Percentiles rank a stretch among this genome's conserved stretches.
These are phyloP conservation scores for Aspergillus costaricaensis DNA, from an alignment of 2,329 filamentous ascomycete species.

Conservation along the genomic window DNA sequence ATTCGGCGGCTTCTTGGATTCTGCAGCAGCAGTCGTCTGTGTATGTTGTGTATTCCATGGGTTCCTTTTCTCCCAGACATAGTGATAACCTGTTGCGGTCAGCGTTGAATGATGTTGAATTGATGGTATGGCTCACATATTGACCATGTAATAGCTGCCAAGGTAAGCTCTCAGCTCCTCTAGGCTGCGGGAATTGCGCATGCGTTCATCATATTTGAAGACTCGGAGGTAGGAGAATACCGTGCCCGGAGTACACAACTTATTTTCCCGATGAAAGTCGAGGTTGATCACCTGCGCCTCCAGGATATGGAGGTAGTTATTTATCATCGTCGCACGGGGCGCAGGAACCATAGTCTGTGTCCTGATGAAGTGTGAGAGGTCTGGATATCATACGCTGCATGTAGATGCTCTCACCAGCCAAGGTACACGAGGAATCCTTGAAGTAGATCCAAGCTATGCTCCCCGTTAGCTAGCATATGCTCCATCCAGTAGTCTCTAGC, in stretches of 20 bases:
- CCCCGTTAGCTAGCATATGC: conserved; percentile 46
- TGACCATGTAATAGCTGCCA: conserved; percentile 58
- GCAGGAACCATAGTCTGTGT: conserved; percentile 10
- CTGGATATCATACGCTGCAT: not conserved
- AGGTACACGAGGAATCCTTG: conserved; percentile 52
- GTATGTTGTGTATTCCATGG: conserved; percentile 56
- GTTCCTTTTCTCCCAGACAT: conserved; percentile 48
- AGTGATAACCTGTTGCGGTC: conserved; percentile 19
- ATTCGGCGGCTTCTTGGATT: conserved; percentile 49
- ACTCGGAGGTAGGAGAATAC: conserved; percentile 8
- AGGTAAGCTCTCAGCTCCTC: conserved; percentile 57
- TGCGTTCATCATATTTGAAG: conserved; percentile 11
- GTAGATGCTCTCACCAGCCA: conserved; percentile 44
- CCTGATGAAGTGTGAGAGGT: conserved; percentile 1
- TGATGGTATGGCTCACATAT: conserved; percentile 46
- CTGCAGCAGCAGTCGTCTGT: conserved; percentile 54
- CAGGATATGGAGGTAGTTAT: conserved; percentile 53
- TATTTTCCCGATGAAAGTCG: conserved; percentile 30
- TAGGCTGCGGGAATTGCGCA: conserved; percentile 43
- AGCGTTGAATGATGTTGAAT: not conserved
- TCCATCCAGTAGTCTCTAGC: conserved; percentile 42
- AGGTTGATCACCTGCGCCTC: conserved; percentile 50
- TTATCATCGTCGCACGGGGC: conserved; percentile 47
- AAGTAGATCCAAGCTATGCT: conserved; percentile 48
- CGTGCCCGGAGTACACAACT: not conserved